These are phyloP conservation scores for Cercospora berteroae DNA, from an alignment of 2,329 filamentous ascomycete species.

Conservation along the genomic window DNA sequence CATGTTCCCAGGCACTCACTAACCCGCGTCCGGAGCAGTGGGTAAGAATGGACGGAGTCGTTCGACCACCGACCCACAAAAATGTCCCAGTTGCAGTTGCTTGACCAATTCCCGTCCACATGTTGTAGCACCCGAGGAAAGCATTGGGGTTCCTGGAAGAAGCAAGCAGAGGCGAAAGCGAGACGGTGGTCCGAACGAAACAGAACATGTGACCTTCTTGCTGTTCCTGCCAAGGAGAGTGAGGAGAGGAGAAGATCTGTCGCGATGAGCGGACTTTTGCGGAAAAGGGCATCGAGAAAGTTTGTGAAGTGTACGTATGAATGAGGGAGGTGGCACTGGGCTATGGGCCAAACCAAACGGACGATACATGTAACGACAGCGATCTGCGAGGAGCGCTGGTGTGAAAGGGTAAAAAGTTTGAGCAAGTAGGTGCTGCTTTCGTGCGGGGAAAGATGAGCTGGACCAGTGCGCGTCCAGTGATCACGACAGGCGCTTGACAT, in stretches of 20 bases:
- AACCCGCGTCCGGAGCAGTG: background rate
- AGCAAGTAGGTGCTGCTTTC: background rate
- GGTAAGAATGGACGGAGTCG: background rate
- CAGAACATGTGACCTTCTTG: too few species aligned
- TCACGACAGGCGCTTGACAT: background rate
- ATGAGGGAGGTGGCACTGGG: background rate
- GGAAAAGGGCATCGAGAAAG: too few species aligned
- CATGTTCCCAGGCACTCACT: background rate
- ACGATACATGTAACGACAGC: too few species aligned
- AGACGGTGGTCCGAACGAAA: too few species aligned
- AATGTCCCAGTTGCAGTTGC: too few species aligned
- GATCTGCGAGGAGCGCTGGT: background rate
- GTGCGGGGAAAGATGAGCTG: background rate
- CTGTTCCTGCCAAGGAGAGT: too few species aligned
- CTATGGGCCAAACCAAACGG: background rate
- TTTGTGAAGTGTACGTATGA: too few species aligned
- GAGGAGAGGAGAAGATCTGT: background rate
- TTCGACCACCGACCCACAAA: background rate
- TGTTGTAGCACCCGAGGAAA: background rate
- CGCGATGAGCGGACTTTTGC: background rate
- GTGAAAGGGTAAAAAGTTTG: background rate
- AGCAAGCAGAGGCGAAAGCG: too few species aligned
- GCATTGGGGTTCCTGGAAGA: background rate
- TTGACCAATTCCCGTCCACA: background rate
- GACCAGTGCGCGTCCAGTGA: background rate